Evolutionary conservation across 1,284 basidiomycete genomes (phyloP), one percentile per base, ranked within the genome.

Genomic region (Pterulicium gracile): DNA sequence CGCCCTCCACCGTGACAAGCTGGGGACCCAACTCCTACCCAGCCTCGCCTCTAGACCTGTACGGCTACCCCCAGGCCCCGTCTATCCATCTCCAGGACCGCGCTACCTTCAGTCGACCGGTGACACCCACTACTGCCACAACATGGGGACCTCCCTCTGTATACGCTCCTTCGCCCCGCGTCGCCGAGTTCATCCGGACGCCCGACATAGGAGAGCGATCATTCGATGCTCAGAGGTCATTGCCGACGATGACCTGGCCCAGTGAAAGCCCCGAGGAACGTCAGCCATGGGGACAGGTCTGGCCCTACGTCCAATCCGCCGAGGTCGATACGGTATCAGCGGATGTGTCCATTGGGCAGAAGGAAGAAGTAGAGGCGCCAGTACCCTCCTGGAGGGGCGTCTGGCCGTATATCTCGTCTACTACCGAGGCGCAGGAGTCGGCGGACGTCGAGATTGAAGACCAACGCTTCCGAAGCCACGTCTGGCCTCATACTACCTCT

Each of bases 1-100:
- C 67, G 4, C 75, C 77, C 22, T 57, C 59, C 27, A 68, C 67
- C 12, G 64, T 62, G 4, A 71, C 70, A 0, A 64, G 60, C 47
- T 78, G 75, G 76, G 76, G 75, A 24, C 67, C 69, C 3, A 59
- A 64, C 17, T 66, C 61, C 3, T 67, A 57, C 47, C 64, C 66
- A 5, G 52, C 63, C 3, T 67, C 66, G 1, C 64, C 68, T 7
- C 5, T 10, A 4, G 20, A 23, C 42, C n/a, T n/a, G n/a, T n/a
- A n/a, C n/a, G n/a, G n/a, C n/a, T 7, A 39, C 19, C 15, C 47
- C n/a, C 44, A 49, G 35, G 41, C 57, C n/a, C 54, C 43, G 4
- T 66, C 66, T 12, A 50, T 66, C 23, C 58, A 68, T 53, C 50
- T 67, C 21, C 57, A 51, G 14, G 54, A 61, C 27, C 58, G 61